Evolutionary conservation across 2,329 filamentous ascomycete genomes (phyloP).

Genomic region (Didymellaceae sp.): DNA sequence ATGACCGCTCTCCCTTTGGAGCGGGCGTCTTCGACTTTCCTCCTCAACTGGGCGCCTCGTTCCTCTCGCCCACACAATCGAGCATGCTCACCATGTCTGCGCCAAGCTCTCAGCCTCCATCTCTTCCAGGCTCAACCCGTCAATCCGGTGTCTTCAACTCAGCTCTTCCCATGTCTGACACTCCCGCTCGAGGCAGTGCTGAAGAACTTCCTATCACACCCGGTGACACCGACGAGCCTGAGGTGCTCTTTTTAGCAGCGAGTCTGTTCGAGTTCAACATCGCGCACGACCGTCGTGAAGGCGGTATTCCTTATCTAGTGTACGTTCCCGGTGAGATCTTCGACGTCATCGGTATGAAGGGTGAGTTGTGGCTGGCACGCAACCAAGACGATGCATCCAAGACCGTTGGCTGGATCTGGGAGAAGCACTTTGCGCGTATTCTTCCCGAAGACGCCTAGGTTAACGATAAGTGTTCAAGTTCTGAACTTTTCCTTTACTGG

Average conservation of each 20-base stretch:
- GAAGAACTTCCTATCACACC: slow-evolving; percentile 40
- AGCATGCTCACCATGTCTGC: slow-evolving; percentile 27
- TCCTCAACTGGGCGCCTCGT: slow-evolving; percentile 37
- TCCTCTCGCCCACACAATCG: slow-evolving; percentile 33
- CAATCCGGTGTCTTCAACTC: slow-evolving; percentile 85
- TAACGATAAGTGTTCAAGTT: not conserved
- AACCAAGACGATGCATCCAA: slow-evolving; percentile 89
- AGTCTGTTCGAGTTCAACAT: slow-evolving; percentile 98
- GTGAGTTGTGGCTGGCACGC: slow-evolving; percentile 95
- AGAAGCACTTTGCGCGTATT: slow-evolving; percentile 79
- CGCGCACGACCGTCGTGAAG: slow-evolving; percentile 87
- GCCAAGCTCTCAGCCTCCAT: slow-evolving; percentile 28
- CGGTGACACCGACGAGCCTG: slow-evolving; percentile 64
- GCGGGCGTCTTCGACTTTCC: slow-evolving; percentile 32
- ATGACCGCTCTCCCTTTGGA: slow-evolving; percentile 25
- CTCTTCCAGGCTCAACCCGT: slow-evolving; percentile 51
- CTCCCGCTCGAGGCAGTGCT: slow-evolving; percentile 33
- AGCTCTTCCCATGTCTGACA: slow-evolving; percentile 79
- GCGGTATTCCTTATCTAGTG: slow-evolving; percentile 92
- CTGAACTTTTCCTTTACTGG: not conserved
- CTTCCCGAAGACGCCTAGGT: slow-evolving; percentile 43
- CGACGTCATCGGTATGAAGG: slow-evolving; percentile 87
- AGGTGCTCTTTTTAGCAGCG: slow-evolving; percentile 87
- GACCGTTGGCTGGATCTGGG: slow-evolving; percentile 97
- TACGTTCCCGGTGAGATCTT: slow-evolving; percentile 87